Evolutionary conservation across 257 asterid genomes (phyloP), one percentile per base, ranked within the genome.

Genomic region (Schizonepeta tenuifolia): DNA sequence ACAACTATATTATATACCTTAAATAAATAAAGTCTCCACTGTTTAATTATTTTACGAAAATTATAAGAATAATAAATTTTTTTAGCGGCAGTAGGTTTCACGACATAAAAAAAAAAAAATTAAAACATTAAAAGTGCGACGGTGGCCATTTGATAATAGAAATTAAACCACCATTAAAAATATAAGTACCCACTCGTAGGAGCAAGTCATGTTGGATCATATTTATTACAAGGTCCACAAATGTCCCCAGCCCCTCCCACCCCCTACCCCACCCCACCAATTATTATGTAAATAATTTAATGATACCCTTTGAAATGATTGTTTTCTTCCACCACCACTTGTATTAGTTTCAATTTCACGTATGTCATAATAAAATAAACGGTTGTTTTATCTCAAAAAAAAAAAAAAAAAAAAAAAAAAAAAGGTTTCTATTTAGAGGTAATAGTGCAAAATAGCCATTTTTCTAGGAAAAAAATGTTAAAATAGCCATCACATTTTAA

Each of bases 161-260:
- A n/a, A n/a, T n/a, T n/a, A n/a, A n/a, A n/a, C n/a, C n/a, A 43
- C 14, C 28, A 59, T 17, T 67, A n/a, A 13, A 26, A 65, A 7
- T 54, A 69, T 72, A 38, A 38, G 6, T 35, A 43, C 76, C 80
- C 77, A 76, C 67, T 61, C 76, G 54, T 33, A 15, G 56, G 62
- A 53, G 66, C 80, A 75, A 73, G 70, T 58, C 79, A 79, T 49
- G 81, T 70, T 78, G 61, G 71, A 40, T 61, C 78, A 65, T 65
- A 77, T 72, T 77, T 17, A 69, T 66, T 22, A 65, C 14, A 53
- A 59, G 84, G 82, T 64, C 86, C 80, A 81, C 75, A 70, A 65
- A 53, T 63, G 13, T 18, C 78, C 56, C 83, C 40, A 3, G 12
- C 49, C 69, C 26, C 41, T 0, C 10, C 47, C 47, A 9, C 46